Conservation (phyloP, 257 asterid genomes). For the Lycium barbarum region DNA sequence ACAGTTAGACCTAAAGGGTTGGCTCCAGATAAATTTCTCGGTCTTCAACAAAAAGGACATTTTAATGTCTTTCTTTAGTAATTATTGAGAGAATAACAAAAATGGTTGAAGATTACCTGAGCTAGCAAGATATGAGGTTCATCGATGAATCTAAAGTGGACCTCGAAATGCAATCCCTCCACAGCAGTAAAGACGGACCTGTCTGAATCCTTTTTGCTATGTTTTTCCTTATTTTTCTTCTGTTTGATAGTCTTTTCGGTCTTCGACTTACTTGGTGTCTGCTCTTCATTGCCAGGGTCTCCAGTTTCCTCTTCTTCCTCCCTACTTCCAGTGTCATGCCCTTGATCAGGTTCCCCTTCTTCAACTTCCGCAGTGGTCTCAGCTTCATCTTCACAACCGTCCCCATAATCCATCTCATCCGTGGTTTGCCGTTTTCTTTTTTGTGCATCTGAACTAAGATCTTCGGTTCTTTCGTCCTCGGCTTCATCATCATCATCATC, state of each 20-base stretch:
- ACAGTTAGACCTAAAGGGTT: too few species aligned
- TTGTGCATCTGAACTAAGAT: slow-evolving; percentile 63
- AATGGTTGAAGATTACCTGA: slow-evolving; percentile 59
- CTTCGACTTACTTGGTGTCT: slow-evolving; percentile 33
- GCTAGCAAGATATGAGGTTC: slow-evolving; percentile 85
- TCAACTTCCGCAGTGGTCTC: slow-evolving; percentile 38
- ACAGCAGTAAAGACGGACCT: slow-evolving; percentile 45
- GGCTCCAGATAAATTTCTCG: too few species aligned
- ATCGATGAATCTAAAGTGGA: slow-evolving; percentile 55
- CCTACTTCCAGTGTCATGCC: slow-evolving; percentile 31
- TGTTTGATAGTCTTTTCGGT: slow-evolving; percentile 28
- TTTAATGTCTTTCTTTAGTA: too few species aligned
- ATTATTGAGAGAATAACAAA: not conserved
- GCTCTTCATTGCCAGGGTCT: slow-evolving; percentile 38
- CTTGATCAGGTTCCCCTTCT: slow-evolving; percentile 37
- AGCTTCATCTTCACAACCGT: slow-evolving; percentile 54
- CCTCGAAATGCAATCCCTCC: slow-evolving; percentile 55
- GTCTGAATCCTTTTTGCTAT: slow-evolving; percentile 27
- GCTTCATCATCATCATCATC: slow-evolving; percentile 51
- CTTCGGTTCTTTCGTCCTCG: slow-evolving; percentile 64
- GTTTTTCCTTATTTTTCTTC: slow-evolving; percentile 9
- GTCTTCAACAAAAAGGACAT: too few species aligned
- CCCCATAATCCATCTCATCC: slow-evolving; percentile 83
- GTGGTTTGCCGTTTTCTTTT: slow-evolving; percentile 68
- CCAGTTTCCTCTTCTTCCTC: slow-evolving; percentile 45